Percentiles rank a stretch among this genome's conserved stretches.
phyloP scores from a whole-genome alignment of 208 protist species.

The Crithidia expoeki region DNA sequence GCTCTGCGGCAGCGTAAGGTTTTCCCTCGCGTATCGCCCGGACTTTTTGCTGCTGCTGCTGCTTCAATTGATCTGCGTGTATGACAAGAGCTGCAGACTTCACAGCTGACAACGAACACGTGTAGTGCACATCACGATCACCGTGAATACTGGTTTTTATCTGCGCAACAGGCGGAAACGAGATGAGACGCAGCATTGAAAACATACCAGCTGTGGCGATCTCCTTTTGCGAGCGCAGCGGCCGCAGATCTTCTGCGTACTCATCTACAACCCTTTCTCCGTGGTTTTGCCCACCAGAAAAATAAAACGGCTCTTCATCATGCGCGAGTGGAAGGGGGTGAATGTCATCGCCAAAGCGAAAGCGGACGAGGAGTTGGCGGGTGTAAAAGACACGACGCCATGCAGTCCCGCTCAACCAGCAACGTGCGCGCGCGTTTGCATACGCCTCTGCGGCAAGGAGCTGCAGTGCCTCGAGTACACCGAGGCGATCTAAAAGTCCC shows the following conservation, averaged over 20 bases:
- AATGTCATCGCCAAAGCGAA: slow-evolving; percentile 10
- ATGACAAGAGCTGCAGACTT: slow-evolving; percentile 5
- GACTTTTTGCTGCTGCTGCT: not conserved
- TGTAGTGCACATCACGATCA: slow-evolving; percentile 2
- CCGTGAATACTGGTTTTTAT: too few species aligned
- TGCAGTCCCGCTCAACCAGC: slow-evolving; percentile 26
- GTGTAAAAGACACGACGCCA: slow-evolving; percentile 35
- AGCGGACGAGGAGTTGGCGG: slow-evolving; percentile 32
- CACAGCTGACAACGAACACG: slow-evolving; percentile 20
- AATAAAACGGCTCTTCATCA: too few species aligned
- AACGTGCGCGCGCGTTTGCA: slow-evolving; percentile 22
- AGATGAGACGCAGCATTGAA: slow-evolving; percentile 31
- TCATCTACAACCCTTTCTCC: too few species aligned
- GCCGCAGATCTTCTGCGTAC: too few species aligned
- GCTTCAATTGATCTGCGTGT: slow-evolving; percentile 3
- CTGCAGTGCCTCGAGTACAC: not conserved
- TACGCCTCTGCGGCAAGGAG: not conserved
- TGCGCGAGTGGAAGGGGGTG: too few species aligned
- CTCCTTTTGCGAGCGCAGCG: slow-evolving; percentile 8
- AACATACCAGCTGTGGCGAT: slow-evolving; percentile 20
- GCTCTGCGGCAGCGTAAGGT: not conserved
- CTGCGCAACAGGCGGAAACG: slow-evolving; percentile 37
- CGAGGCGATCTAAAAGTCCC: not conserved
- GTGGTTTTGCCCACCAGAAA: too few species aligned
- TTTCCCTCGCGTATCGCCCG: not conserved